Evolutionary conservation across 2,329 filamentous ascomycete species (phyloP), one percentile per base, ranked within the genome.

Genomic region (Diaporthe citri): DNA sequence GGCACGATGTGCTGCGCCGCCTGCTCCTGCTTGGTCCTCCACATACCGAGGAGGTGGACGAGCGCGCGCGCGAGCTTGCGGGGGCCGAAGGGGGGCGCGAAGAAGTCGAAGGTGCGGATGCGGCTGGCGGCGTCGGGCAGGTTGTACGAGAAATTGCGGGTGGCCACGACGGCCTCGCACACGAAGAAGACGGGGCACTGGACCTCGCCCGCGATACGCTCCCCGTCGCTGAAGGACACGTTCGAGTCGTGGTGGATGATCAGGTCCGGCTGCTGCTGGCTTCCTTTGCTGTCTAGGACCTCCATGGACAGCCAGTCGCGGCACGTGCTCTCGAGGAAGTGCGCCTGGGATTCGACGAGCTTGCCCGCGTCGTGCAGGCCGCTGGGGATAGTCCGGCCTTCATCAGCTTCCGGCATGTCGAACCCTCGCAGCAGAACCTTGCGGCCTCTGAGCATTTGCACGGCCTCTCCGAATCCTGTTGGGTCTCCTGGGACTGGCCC

Each of bases 41-140:
- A 75, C 71, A 75, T 75, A 13, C 69, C 71, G 8, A 75, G 74
- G 28, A 75, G 57, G 56, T 75, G 74, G 3, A 79, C 74, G 28
- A 85, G 78, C 2, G 82, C 78, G 28, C 82, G 82, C 20, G 83
- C 82, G 0, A 85, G 78, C 73, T 84, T 85, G 25, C 82, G 82
- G 8, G 84, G 83, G 0, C 84, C 84, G 5, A 83, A 83, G 81
- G 84, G 84, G 64, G 84, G 84, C 2, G 83, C 84, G 25, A 84
- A 81, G 57, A 83, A 84, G 64, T 85, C 84, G 13, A 83, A 79
- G 20, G 84, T 76, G 2, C 78, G 79, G 22, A 74, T 73, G 48
- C 77, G 36, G 76, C 76, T 74, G 31, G 76, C 70, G n/a, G 77
- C 74, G 52, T 80, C 73, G 51, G 79, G 71, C 2, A 74, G 59